Evolutionary conservation across 78 protist species (phyloP), one percentile per base, ranked within the genome.

Genomic region (Planoprotostelium fungivorum): DNA sequence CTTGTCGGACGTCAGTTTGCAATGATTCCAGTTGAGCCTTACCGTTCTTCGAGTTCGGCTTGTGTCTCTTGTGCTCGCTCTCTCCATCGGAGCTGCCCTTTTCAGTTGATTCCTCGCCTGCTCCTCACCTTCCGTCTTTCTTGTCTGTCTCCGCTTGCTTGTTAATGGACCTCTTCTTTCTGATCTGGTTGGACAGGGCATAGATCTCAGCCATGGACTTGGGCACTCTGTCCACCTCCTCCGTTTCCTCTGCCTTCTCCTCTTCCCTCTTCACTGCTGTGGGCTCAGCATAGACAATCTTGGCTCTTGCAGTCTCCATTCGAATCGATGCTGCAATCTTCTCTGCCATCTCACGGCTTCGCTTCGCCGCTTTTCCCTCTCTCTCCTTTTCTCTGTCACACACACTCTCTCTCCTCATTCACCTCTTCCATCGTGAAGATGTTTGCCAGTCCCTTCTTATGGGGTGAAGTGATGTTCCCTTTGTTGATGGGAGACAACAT

Each of bases 171-270:
- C 90, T 92, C 94, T 88, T 89, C 91, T 16, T 85, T 38, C 91
- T 83, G 34, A 90, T 92, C 63, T 90, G n/a, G 85, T 92, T 92
- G 31, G 94, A 92, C 0, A 92, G 34, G 51, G 89, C 93, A 38
- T 89, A 92, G 35, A 92, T 92, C 85, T 92, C 94, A 73, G 89
- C 91, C 94, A 92, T 92, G 85, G 93, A 90, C 88, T 92, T 88
- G 83, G 94, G 94, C 36, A 92, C 94, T 85, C 83, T 36, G 34
- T 37, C 36, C 38, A 38, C 35, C 86, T 16, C 63, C 34, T 88
- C 83, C 37, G 37, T 73, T 29, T 34, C 38, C 88, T 36, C 28
- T n/a, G 35, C 28, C 87, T 87, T 0, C 34, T 38, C 0, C 38
- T 25, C 35, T 37, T 87, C 0, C 88, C 29, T 0, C 38, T 63